Conservation (phyloP, 306 rosid species). For the Carpinus fangiana region DNA sequence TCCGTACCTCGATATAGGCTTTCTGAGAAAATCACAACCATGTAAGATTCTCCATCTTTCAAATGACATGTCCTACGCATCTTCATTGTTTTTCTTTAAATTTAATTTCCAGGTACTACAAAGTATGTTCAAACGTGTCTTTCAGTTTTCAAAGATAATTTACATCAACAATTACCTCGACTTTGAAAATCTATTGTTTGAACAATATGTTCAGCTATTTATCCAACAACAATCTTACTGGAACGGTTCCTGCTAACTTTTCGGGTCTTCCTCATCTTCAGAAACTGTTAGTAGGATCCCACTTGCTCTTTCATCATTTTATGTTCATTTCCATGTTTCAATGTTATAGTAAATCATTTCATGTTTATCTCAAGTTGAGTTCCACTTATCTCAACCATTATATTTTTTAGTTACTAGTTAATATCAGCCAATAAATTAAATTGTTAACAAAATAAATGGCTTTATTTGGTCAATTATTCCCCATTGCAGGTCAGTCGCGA, state of each 20-base stretch:
- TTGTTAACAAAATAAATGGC: not conserved
- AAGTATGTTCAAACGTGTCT: not conserved
- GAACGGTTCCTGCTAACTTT: slow-evolving; percentile 63
- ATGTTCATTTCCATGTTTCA: slow-evolving; percentile 1
- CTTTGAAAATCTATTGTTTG: slow-evolving; percentile 9
- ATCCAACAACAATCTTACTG: slow-evolving; percentile 72
- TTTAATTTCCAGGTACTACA: not conserved
- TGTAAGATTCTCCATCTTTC: slow-evolving; percentile 59
- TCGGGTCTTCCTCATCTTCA: slow-evolving; percentile 67
- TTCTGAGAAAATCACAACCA: slow-evolving; percentile 66
- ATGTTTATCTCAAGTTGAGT: not conserved
- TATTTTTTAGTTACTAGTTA: not conserved
- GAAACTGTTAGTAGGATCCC: slow-evolving; percentile 52
- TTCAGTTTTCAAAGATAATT: not conserved
- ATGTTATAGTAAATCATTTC: not conserved
- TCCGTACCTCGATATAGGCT: slow-evolving; percentile 62
- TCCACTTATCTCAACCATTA: not conserved
- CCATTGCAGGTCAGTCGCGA: slow-evolving; percentile 77
- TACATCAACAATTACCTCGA: slow-evolving; percentile 6
- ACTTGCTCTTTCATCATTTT: slow-evolving; percentile 3
- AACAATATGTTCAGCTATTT: slow-evolving; percentile 51
- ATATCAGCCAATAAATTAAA: slow-evolving; percentile 15
- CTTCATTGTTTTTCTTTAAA: not conserved
- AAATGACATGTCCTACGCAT: not conserved
- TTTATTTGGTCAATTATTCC: slow-evolving; percentile 21